Evolutionary conservation across 805 yeast species (phyloP).

Genomic region (Geotrichum ghanense): DNA sequence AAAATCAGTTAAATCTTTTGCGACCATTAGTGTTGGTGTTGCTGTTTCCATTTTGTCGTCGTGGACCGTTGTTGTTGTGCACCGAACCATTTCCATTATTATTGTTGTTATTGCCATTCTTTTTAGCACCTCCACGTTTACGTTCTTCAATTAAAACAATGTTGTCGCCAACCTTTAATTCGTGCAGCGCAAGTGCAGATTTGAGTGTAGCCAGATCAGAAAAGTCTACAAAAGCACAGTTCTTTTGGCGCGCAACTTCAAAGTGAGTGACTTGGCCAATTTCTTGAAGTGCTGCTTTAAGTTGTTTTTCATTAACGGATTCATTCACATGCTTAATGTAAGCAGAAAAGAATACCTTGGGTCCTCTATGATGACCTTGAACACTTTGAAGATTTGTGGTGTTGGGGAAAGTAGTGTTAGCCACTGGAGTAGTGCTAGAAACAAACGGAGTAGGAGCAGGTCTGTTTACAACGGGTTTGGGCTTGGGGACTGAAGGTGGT

Average conservation of each 20-base stretch:
- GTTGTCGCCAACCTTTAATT: constrained; percentile 21
- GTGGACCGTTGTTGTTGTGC: neutral
- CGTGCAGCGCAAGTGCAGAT: constrained; percentile 23
- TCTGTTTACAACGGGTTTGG: constrained; percentile 3
- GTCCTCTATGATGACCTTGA: constrained; percentile 5
- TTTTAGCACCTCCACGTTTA: constrained; percentile 21
- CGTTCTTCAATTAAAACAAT: constrained; percentile 24
- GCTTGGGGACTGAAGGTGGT: constrained; percentile 6
- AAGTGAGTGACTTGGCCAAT: constrained; percentile 25
- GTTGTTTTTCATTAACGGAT: constrained; percentile 17
- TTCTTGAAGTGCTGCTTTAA: constrained; percentile 20
- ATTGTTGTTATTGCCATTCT: constrained; percentile 7
- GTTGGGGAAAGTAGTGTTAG: constrained; percentile 3
- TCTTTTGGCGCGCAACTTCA: constrained; percentile 22
- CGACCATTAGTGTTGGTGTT: neutral
- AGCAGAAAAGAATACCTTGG: constrained; percentile 24
- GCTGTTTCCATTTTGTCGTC: neutral
- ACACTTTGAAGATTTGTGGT: constrained; percentile 2
- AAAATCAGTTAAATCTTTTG: too few species aligned
- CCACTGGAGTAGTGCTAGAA: constrained; percentile 6
- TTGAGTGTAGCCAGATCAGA: constrained; percentile 20
- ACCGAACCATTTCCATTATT: neutral
- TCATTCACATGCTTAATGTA: constrained; percentile 25
- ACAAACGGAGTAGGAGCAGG: constrained; percentile 8
- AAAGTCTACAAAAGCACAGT: constrained; percentile 29